Evolutionary conservation across 768 basidiomycete species (phyloP).

Genomic region (Hericium rajendrae): DNA sequence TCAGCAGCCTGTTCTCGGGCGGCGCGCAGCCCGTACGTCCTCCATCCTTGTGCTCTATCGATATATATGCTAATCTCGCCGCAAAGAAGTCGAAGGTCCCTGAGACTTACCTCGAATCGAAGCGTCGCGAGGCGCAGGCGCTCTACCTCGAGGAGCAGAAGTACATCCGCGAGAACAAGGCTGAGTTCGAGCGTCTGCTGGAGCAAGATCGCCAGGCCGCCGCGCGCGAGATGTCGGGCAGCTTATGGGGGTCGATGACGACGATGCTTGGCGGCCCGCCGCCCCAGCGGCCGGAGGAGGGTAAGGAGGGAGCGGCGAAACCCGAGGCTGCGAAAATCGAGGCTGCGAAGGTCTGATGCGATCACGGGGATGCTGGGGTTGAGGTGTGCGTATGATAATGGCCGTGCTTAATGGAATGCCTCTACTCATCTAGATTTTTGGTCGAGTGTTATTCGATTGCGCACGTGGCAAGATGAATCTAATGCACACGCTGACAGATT

Average conservation of each 20-base stretch:
- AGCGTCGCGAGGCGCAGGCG: slow-evolving; percentile 39
- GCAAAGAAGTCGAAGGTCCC: slow-evolving; percentile 27
- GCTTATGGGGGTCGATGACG: slow-evolving; percentile 18
- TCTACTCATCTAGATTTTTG: background rate
- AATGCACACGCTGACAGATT: no score
- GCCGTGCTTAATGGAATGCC: background rate
- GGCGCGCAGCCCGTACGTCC: slow-evolving; percentile 20
- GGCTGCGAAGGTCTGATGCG: background rate
- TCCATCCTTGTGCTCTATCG: background rate
- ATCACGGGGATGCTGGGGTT: background rate
- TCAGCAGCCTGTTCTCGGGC: slow-evolving; percentile 35
- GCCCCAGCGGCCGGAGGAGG: slow-evolving; percentile 3
- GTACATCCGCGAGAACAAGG: slow-evolving; percentile 42
- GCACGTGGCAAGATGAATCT: no score
- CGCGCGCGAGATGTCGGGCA: slow-evolving; percentile 38
- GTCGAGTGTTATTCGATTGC: background rate
- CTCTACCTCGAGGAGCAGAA: slow-evolving; percentile 44
- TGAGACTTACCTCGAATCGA: slow-evolving; percentile 43
- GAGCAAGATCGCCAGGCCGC: slow-evolving; percentile 43
- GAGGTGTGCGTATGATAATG: background rate
- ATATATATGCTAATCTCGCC: background rate
- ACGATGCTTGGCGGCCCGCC: slow-evolving; percentile 9
- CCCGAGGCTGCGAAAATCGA: background rate
- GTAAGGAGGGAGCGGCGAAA: background rate
- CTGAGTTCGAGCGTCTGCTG: slow-evolving; percentile 37